These are phyloP conservation scores for Paraphaeosphaeria minitans DNA, from an alignment of 2,329 filamentous ascomycete species.

Conservation along the genomic window DNA sequence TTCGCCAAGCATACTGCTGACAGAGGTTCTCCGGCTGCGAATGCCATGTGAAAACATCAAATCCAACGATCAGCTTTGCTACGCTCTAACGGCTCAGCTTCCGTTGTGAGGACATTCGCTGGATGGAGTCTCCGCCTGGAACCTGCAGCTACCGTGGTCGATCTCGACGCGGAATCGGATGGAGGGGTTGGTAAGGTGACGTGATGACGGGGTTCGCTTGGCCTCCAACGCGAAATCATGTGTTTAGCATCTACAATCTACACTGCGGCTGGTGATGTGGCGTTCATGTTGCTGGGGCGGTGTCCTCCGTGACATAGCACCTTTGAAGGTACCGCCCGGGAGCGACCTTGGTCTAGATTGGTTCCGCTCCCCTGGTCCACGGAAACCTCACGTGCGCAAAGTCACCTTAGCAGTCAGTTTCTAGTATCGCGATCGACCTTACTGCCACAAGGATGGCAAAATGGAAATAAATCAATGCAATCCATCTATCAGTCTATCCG, in stretches of 20 bases:
- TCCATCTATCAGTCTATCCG: neutral
- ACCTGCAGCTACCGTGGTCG: neutral
- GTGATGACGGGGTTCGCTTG: neutral
- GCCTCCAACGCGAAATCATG: neutral
- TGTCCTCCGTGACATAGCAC: slow-evolving; percentile 1
- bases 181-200: slow-evolving; percentile 5
- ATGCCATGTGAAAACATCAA: neutral
- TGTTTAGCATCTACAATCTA: neutral
- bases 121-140: neutral
- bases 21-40: neutral
- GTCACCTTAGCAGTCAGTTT: neutral
- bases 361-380: neutral
- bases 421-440: neutral
- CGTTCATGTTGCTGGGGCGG: neutral
- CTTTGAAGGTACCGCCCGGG: neutral
- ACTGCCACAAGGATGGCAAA: neutral
- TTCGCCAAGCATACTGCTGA: neutral
- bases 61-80: neutral
- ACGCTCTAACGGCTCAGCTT: neutral
- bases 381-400: neutral
- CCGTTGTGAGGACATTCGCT: neutral
- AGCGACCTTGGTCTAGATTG: neutral
- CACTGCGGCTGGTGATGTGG: neutral
- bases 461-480: neutral
- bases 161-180: neutral